A percentile compares a stretch with the other conserved stretches of the same genome.
Evolutionary conservation across 2,329 filamentous ascomycete genomes (phyloP).

Genomic region (Macrophomina tecta): DNA sequence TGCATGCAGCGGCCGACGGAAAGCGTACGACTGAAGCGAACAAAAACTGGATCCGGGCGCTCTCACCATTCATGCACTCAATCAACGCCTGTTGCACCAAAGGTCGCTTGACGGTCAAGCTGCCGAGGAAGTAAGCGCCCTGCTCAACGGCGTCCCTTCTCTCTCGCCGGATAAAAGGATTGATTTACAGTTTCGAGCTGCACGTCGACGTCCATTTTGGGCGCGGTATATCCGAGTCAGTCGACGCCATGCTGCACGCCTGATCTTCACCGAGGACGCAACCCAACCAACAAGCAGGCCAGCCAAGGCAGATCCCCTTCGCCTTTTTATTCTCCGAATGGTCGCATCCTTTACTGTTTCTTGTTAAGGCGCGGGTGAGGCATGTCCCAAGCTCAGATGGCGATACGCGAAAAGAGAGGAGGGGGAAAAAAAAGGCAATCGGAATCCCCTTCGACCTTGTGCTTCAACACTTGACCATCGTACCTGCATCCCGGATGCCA

Average conservation of each 20-base stretch:
- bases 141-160: not conserved
- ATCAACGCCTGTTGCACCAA: not conserved
- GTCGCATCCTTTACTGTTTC: not conserved
- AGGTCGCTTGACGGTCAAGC: not conserved
- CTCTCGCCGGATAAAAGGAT: not conserved
- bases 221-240: constrained; percentile 21
- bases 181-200: not conserved
- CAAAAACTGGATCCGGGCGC: not conserved
- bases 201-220: constrained; percentile 2
- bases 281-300: not conserved
- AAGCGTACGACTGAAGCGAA: not conserved
- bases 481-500: not conserved
- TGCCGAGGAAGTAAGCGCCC: not conserved
- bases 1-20: not conserved
- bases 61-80: constrained; percentile 2
- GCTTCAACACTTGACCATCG: too few species aligned
- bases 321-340: not conserved
- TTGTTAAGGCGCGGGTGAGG: not conserved
- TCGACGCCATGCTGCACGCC: constrained; percentile 1
- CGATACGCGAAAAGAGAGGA: not conserved
- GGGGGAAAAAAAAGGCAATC: not conserved
- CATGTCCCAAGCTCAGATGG: not conserved
- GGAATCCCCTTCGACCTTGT: not conserved
- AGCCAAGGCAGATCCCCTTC: constrained; percentile 20
- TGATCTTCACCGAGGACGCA: not conserved